Evolutionary conservation across 164 flowering plant genomes (phyloP), one percentile per base, ranked within the genome.

Genomic region (Malania oleifera): DNA sequence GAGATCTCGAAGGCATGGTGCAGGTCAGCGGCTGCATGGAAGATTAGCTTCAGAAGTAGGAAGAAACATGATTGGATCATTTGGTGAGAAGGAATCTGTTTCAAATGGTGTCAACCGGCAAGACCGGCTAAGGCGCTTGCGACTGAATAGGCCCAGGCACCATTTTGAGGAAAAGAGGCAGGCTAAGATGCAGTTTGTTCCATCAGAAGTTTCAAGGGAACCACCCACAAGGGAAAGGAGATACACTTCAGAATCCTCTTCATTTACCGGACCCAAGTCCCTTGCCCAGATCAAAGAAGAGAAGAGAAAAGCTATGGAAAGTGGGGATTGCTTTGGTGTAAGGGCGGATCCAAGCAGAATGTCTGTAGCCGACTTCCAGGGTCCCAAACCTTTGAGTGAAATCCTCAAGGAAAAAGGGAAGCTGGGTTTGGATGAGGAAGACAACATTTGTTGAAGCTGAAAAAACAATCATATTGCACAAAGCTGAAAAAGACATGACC

Each of bases 241-340:
- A 68, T 47, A 52, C 18, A 24, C 38, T 23, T 61, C 19, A 60
- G 72, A 70, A 2, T 60, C 69, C 17, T 8, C 52, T 52, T 12
- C 68, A 40, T 84, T 84, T 68, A 25, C 75, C 3, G 87, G 86
- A 31, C 90, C 89, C 20, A 84, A 79, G 71, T 63, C 80, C 41
- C 82, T 84, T 63, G 75, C 75, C 15, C 75, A 84, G 73, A 82
- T 82, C 53, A 80, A 62, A 69, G 86, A 82, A 64, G 86, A 73
- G 63, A 82, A 75, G 69, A 68, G 63, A 34, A 81, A 64, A 60
- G 61, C 58, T 20, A 69, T 59, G 61, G 77, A 38, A 62, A 47
- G 39, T 57, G 67, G 60, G 39, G 63, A 62, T 49, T 38, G 23
- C 50, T 43, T 24, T 40, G 54, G 50, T 53, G 66, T 31, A 65